Base-by-base conservation (phyloP, 176 grass and related monocot species). In the Carex parvula region DNA sequence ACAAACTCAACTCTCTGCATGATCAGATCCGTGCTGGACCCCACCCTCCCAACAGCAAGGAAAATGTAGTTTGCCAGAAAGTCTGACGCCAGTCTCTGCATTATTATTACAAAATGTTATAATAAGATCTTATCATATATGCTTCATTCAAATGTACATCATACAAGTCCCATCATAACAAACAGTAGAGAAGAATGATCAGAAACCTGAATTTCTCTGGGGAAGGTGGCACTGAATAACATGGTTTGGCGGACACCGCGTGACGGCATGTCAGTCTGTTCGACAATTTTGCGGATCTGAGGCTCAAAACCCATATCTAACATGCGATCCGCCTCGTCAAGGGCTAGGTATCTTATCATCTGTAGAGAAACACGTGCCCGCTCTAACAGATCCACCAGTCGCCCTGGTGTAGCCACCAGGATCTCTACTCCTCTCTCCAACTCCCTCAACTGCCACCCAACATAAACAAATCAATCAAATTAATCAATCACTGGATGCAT, bases 271-370 rank as follows among this genome's bases (percentile, higher is more conserved):
- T 94, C 95, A 86, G 92, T 94, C 56, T 94, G 92, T 76, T 98
- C 95, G 63, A 98, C 95, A 85, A 94, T 98, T 44, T 92, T 98
- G 50, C 95, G 85, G 44, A 98, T 98, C 50, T 98, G 95, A 87
- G 95, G 95, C 79, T 98, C 95, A 64, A 98, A 98, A 52, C 95
- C 95, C 95, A 98, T 98, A 79, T 98, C 95, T 4, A 98, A 91
- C 95, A 98, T 98, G 65, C 95, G 88, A 88, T 98, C 92, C 77
- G 95, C 95, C 87, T 98, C 95, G 87, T 98, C 95, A 72, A 98
- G 91, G 70, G 95, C 89, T 48, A 98, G 85, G 81, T 86, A 98
- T 41, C 72, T 88, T 79, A 98, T 92, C 91, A 87, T 86, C 82
- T 94, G 91, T 22, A 98, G 88, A 87, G 95, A 98, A 61, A 98